Evolutionary conservation across 2,329 filamentous ascomycete genomes (phyloP), one percentile per base, ranked within the genome.

Genomic region (Conoideocrella luteorostrata): DNA sequence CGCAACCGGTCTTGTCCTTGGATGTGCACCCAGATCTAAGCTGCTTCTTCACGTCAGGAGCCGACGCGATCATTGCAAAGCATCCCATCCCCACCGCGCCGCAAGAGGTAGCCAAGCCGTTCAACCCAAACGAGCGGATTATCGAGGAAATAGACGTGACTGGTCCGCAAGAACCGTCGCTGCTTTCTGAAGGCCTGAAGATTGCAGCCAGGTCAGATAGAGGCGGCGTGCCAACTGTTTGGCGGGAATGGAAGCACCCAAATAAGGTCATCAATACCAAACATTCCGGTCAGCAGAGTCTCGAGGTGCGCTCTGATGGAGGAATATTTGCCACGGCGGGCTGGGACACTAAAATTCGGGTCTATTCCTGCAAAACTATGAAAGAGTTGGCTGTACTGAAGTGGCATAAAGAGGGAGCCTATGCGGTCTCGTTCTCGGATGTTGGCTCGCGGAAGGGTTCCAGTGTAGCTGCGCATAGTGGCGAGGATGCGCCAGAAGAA

Each of bases 371-470:
- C 37, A 88, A 84, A 63, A 85, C 81, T 0, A 74, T 97, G 71
- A 86, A 84, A 56, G 90, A 97, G 63, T 65, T 97, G 10, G 93
- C 91, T 0, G 88, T 96, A 43, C 68, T 97, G 50, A 95, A 94
- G 64, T 97, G 91, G 91, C 93, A 97, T 64, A 82, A 84, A 53
- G 84, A 86, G 24, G 90, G 90, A 1, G 90, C 88, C 51, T 96
- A 93, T 65, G 78, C 87, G 4, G 75, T 87, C 15, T 82, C 80
- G 1, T 94, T 97, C 67, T 82, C 78, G 1, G 56, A 65, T 20
- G 52, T 79, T 0, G 49, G 46, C 6, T 50, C 44, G 4, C n/a
- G 5, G 7, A 13, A 15, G 38, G 35, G 13, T 12, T 24, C 28
- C 13, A 21, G 7, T 12, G 39, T 7, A 13, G n/a, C n/a, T n/a